A percentile compares a stretch with the other conserved stretches of the same genome.
phyloP scores from a whole-genome alignment of 768 basidiomycete genomes.

The Boletus patriciae region DNA sequence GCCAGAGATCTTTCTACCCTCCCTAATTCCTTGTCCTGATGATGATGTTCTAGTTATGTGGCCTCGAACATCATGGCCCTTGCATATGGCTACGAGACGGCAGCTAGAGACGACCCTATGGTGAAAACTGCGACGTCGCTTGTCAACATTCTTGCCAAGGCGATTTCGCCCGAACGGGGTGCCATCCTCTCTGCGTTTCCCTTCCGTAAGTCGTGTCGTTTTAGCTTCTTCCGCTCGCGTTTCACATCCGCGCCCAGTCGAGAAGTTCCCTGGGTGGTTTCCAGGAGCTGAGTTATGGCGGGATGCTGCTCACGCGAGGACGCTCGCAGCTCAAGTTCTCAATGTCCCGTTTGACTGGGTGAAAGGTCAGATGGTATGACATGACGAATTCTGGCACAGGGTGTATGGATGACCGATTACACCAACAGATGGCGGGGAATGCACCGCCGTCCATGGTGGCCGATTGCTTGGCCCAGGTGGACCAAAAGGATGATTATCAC shows the following conservation, averaged over 20 bases:
- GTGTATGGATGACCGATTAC: neutral
- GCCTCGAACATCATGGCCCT: conserved; percentile 28
- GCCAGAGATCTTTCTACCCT: neutral
- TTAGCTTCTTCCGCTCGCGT: neutral
- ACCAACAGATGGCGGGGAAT: conserved; percentile 11
- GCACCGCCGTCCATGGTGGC: conserved; percentile 29
- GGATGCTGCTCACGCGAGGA: conserved; percentile 13
- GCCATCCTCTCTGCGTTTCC: conserved; percentile 25
- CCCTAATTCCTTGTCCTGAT: neutral
- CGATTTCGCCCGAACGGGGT: conserved; percentile 19
- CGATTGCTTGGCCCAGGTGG: conserved; percentile 19
- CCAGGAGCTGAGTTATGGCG: conserved; percentile 24
- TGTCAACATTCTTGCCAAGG: conserved; percentile 20
- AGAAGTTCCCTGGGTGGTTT: conserved; percentile 25
- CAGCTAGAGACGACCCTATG: conserved; percentile 22
- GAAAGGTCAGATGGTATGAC: conserved; percentile 24
- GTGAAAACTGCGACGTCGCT: conserved; percentile 18
- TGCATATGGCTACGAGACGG: conserved; percentile 27
- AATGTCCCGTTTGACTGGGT: conserved; percentile 27
- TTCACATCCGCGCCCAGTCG: conserved; percentile 11
- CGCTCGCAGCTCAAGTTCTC: conserved; percentile 20
- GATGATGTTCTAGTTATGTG: conserved; percentile 13
- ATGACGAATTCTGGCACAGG: neutral
- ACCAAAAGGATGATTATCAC: conserved; percentile 15
- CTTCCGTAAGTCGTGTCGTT: conserved; percentile 14